phyloP scores from a whole-genome alignment of 2,329 filamentous ascomycete genomes.

The Talaromyces sp. region DNA sequence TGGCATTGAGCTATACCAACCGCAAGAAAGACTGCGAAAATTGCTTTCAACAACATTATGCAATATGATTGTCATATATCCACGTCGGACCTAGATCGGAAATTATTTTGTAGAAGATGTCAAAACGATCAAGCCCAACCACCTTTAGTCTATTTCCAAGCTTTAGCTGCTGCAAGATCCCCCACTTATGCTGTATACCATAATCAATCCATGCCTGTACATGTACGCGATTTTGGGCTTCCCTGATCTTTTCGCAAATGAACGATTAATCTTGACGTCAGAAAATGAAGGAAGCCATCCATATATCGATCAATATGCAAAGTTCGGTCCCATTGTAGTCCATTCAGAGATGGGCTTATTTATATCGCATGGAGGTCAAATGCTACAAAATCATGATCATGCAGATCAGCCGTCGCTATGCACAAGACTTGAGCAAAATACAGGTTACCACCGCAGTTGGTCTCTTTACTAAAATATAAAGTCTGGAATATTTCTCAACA shows the following conservation, averaged over 20 bases:
- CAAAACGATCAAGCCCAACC: not conserved
- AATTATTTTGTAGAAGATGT: no score
- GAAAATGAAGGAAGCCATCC: not conserved
- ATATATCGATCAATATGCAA: not conserved
- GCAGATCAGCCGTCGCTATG: not conserved
- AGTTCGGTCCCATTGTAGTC: not conserved
- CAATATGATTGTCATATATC: not conserved
- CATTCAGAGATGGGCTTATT: not conserved
- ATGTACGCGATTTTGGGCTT: not conserved
- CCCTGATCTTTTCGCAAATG: not conserved
- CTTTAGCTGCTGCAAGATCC: not conserved
- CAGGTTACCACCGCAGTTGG: no score
- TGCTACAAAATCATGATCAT: not conserved
- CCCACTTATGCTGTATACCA: not conserved
- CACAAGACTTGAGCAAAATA: no score
- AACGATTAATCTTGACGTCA: constrained; percentile 10
- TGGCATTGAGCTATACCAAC: not conserved
- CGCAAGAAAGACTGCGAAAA: not conserved
- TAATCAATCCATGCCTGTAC: not conserved
- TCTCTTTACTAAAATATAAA: no score
- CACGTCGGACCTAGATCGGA: not conserved
- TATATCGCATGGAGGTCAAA: not conserved
- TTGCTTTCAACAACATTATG: constrained; percentile 1
- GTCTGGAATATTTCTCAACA: no score
- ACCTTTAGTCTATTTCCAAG: not conserved